Conservation (phyloP, 768 basidiomycete species). For the Mycena vitilis region DNA sequence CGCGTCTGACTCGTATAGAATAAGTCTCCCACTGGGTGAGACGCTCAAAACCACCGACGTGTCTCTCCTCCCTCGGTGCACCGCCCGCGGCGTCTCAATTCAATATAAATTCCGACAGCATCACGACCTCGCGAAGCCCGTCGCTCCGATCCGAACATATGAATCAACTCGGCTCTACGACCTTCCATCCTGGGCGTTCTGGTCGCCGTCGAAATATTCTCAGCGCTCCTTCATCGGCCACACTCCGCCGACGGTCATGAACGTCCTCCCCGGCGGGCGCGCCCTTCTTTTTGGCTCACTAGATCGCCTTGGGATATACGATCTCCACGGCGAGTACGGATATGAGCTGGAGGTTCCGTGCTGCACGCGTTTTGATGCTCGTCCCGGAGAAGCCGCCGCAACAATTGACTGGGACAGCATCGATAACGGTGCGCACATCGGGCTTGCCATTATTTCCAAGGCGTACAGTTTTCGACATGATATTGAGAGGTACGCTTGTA, state of each 20-base stretch:
- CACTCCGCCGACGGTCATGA: constrained; percentile 26
- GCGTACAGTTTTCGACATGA: constrained; percentile 10
- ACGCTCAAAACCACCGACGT: constrained; percentile 28
- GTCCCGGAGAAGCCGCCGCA: background rate
- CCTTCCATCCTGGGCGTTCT: constrained; percentile 28
- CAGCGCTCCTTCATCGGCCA: constrained; percentile 23
- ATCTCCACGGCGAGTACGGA: constrained; percentile 22
- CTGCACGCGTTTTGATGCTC: constrained; percentile 20
- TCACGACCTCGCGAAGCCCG: background rate
- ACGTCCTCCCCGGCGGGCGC: constrained; percentile 31
- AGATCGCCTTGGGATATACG: constrained; percentile 32
- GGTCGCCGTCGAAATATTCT: constrained; percentile 22
- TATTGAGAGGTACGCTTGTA: constrained; percentile 8
- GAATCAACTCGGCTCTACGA: constrained; percentile 27
- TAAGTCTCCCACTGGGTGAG: constrained; percentile 28
- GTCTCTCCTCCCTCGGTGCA: constrained; percentile 15
- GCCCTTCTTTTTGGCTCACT: constrained; percentile 27
- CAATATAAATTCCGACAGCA: constrained; percentile 2
- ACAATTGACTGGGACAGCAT: constrained; percentile 29
- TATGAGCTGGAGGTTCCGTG: constrained; percentile 20
- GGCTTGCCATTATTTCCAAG: constrained; percentile 23
- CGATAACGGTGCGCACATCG: constrained; percentile 29
- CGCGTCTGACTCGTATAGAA: constrained; percentile 25
- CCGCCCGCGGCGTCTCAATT: constrained; percentile 26
- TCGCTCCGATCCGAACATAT: constrained; percentile 18